Conservation (phyloP, 768 basidiomycete genomes). For the Tylopilus balloui region DNA sequence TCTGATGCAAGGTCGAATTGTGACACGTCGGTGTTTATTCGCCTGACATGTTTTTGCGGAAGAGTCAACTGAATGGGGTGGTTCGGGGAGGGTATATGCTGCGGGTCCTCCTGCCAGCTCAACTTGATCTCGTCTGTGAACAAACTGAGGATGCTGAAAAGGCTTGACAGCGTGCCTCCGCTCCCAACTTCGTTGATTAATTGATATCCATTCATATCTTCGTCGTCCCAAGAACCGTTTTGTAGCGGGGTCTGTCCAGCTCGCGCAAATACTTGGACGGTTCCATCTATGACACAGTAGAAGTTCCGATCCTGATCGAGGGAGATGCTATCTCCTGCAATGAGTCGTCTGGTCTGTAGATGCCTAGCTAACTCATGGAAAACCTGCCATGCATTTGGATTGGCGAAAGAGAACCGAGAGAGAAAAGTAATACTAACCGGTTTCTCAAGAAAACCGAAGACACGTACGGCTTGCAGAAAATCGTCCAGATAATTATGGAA, state of each 20-base stretch:
- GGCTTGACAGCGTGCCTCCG: slow-evolving; percentile 90
- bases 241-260: slow-evolving; percentile 50
- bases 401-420: background rate
- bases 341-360: slow-evolving; percentile 89
- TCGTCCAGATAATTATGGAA: slow-evolving; percentile 98
- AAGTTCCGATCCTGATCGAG: slow-evolving; percentile 92
- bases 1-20: slow-evolving; percentile 44
- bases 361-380: slow-evolving; percentile 97
- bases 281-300: slow-evolving; percentile 98
- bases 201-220: slow-evolving; percentile 93
- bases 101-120: slow-evolving; percentile 77
- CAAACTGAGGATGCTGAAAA: slow-evolving; percentile 94
- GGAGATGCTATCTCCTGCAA: slow-evolving; percentile 92
- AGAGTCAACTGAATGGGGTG: slow-evolving; percentile 19
- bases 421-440: slow-evolving; percentile 53
- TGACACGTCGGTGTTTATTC: slow-evolving; percentile 64
- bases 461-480: slow-evolving; percentile 91
- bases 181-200: slow-evolving; percentile 93
- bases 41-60: slow-evolving; percentile 29
- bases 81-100: slow-evolving; percentile 23
- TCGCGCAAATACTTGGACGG: slow-evolving; percentile 86
- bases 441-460: slow-evolving; percentile 96
- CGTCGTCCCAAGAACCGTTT: slow-evolving; percentile 69
- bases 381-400: slow-evolving; percentile 44
- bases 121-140: slow-evolving; percentile 94